Evolutionary conservation across 305 asterid genomes (phyloP), one percentile per base, ranked within the genome.

Genomic region (Ilex paraguariensis): DNA sequence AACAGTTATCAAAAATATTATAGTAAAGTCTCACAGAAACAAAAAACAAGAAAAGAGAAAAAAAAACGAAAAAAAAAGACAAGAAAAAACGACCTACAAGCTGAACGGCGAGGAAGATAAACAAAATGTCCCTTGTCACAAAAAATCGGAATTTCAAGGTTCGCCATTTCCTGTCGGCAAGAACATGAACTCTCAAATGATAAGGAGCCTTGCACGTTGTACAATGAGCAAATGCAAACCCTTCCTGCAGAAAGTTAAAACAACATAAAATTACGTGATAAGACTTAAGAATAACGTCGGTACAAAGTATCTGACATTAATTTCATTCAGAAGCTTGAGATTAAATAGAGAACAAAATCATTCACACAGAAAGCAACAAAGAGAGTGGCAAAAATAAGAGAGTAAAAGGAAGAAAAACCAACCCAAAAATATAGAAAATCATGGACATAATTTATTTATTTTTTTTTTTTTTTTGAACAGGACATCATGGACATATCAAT

Each of bases 191-290:
- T 84, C 97, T 77, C 69, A 92, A 72, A 79, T 85, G 81, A 79
- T 92, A 92, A 44, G 96, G 96, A 83, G 95, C 90, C 78, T 92
- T 92, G 91, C 98, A 92, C 61, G 98, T 92, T 12, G 97, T 90
- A 84, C 97, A 92, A 78, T 92, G 95, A 48, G 97, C 87, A 82
- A 92, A 92, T 61, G 98, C 96, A 66, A 90, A 84, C 17, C 98
- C 97, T 90, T 92, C 98, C 98, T 92, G 86, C 64, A 72, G 56
- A 55, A 60, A 64, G 60, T 50, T 10, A 21, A 36, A 36, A 36
- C 42, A 36, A 36, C 9, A 36, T 36, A 36, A 5, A 36, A 36
- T 8, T 36, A 2, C 42, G 9, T 36, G 42, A 8, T 36, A 36
- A 36, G 42, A 36, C 42, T 4, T 36, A 2, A 36, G 42, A 36